phyloP scores from a whole-genome alignment of 306 rosid species.

The Rosa rugosa region DNA sequence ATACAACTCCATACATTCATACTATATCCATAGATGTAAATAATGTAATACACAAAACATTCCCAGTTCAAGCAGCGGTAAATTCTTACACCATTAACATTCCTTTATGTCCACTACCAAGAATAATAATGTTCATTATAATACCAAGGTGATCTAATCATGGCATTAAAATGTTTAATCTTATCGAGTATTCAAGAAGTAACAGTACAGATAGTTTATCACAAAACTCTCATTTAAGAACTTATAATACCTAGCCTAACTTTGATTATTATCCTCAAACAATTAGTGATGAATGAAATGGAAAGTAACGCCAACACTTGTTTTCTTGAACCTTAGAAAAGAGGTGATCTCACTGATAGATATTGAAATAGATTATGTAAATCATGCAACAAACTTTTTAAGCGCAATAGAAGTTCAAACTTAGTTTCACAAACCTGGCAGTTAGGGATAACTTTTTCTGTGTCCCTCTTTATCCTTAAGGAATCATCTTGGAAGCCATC shows the following conservation, averaged over 20 bases:
- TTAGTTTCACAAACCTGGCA: constrained; percentile 65
- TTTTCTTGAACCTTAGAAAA: background rate
- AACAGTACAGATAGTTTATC: background rate
- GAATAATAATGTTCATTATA: background rate
- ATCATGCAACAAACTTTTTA: background rate
- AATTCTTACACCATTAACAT: background rate
- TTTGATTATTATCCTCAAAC: background rate
- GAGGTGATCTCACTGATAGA: background rate
- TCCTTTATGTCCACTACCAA: constrained; percentile 4
- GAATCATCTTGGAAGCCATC: constrained; percentile 93
- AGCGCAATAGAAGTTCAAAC: background rate
- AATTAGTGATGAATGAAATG: background rate
- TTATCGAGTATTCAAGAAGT: background rate
- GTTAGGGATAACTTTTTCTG: constrained; percentile 49
- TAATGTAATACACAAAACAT: background rate
- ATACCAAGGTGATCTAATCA: background rate
- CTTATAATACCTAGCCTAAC: background rate
- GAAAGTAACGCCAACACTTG: background rate
- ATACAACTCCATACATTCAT: background rate
- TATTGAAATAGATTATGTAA: background rate
- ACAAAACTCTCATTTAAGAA: background rate
- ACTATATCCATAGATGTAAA: background rate
- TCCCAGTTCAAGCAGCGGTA: background rate
- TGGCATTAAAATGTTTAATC: background rate
- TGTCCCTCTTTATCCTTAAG: constrained; percentile 75